Evolutionary conservation across 768 basidiomycete genomes (phyloP).

Genomic region (Lanmaoa rubissima): DNA sequence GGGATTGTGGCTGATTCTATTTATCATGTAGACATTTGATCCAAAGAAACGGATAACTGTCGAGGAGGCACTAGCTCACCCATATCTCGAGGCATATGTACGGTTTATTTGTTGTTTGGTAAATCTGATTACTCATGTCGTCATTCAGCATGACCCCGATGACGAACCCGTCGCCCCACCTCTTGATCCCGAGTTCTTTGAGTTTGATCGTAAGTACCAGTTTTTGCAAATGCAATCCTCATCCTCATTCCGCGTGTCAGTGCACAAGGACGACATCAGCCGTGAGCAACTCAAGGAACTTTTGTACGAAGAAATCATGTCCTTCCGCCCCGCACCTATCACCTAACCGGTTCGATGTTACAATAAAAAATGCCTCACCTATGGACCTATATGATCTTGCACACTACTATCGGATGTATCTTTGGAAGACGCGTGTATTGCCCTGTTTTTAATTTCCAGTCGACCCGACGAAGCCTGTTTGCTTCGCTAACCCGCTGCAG

Average conservation of each 20-base stretch:
- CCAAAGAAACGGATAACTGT: slow-evolving; percentile 96
- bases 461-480: background rate
- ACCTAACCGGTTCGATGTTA: slow-evolving; percentile 21
- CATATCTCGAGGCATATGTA: slow-evolving; percentile 91
- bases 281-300: slow-evolving; percentile 94
- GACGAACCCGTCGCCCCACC: slow-evolving; percentile 96
- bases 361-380: background rate
- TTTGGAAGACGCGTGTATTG: slow-evolving; percentile 1
- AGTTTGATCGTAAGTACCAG: slow-evolving; percentile 78
- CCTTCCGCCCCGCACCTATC: slow-evolving; percentile 70
- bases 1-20: background rate
- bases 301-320: slow-evolving; percentile 92
- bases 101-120: slow-evolving; percentile 22
- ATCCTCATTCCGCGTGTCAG: slow-evolving; percentile 34
- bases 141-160: slow-evolving; percentile 80
- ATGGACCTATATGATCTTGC: background rate
- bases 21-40: slow-evolving; percentile 75
- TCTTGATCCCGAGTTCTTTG: slow-evolving; percentile 95
- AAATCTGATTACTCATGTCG: slow-evolving; percentile 1
- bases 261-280: slow-evolving; percentile 94
- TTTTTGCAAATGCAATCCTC: background rate
- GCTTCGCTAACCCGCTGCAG: background rate
- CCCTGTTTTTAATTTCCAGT: slow-evolving; percentile 1
- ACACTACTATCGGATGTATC: slow-evolving; percentile 5
- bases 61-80: slow-evolving; percentile 92